These are phyloP conservation scores for Malus orientalis DNA, from an alignment of 306 rosid genomes.

Conservation along the genomic window DNA sequence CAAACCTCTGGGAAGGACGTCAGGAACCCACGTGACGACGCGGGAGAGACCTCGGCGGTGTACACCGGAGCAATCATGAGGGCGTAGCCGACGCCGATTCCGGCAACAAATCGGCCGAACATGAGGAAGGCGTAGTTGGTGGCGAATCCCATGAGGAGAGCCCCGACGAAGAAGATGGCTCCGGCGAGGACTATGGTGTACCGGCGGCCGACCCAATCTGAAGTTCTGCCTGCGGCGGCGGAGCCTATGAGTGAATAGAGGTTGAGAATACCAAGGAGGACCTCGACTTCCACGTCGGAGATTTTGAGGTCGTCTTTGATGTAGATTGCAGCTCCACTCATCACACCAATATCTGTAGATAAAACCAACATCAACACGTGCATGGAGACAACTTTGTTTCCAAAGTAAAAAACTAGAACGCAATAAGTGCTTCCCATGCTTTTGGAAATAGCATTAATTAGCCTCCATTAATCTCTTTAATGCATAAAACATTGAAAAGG, in stretches of 20 bases:
- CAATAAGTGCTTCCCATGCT: background rate
- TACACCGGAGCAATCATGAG: slow-evolving; percentile 80
- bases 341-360: slow-evolving; percentile 72
- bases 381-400: background rate
- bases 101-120: slow-evolving; percentile 76
- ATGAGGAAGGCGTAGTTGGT: slow-evolving; percentile 69
- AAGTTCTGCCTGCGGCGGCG: slow-evolving; percentile 61
- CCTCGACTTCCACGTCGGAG: slow-evolving; percentile 40
- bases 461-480: background rate
- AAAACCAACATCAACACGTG: background rate
- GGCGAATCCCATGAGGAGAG: slow-evolving; percentile 76
- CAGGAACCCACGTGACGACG: slow-evolving; percentile 77
- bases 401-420: background rate
- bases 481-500: background rate
- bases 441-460: background rate
- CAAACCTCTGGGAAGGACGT: slow-evolving; percentile 74
- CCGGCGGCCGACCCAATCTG: slow-evolving; percentile 91
- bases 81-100: slow-evolving; percentile 75
- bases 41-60: slow-evolving; percentile 73
- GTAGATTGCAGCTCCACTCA: slow-evolving; percentile 74
- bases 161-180: slow-evolving; percentile 57
- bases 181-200: slow-evolving; percentile 65
- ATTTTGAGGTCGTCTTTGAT: slow-evolving; percentile 51
- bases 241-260: slow-evolving; percentile 69
- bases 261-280: slow-evolving; percentile 64